These are phyloP conservation scores for Anthracocystis setariae DNA, from an alignment of 1,284 basidiomycete species.

Conservation along the genomic window DNA sequence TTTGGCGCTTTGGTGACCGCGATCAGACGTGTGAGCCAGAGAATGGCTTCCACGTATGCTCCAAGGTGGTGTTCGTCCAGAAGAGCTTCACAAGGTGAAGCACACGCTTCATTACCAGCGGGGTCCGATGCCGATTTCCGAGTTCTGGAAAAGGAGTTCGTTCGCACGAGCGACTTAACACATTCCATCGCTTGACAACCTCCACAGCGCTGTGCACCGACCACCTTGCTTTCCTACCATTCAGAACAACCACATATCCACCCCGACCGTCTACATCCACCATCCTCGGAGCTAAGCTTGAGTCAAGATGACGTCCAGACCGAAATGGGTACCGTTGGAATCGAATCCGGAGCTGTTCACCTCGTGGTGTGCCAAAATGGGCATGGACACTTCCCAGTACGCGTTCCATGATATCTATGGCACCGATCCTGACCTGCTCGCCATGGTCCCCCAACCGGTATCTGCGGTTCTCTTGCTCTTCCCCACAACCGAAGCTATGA, in stretches of 20 bases:
- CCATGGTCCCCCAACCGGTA: conserved; percentile 70
- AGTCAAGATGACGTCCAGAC: conserved; percentile 9
- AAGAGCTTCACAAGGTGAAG: not conserved
- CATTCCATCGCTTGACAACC: not conserved
- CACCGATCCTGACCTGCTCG: conserved; percentile 70
- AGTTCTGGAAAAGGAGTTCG: not conserved
- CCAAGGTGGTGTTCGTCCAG: not conserved
- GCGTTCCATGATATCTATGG: conserved; percentile 71
- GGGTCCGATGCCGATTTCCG: conserved; percentile 7
- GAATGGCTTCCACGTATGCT: not conserved
- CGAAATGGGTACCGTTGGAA: conserved; percentile 66
- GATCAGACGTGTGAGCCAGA: not conserved
- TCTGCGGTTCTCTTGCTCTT: conserved; percentile 71
- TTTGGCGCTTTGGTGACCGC: not conserved
- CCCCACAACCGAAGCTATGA: conserved; percentile 68
- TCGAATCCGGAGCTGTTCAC: conserved; percentile 67
- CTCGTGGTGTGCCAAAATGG: conserved; percentile 56
- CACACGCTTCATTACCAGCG: too few relatives aligned
- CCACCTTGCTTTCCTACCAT: not conserved
- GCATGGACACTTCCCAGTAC: conserved; percentile 64
- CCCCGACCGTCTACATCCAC: too few relatives aligned
- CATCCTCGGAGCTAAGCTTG: too few relatives aligned
- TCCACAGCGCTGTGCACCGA: conserved; percentile 1
- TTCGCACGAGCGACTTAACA: not conserved
- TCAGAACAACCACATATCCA: too few relatives aligned